phyloP scores from a whole-genome alignment of 352 stramenopile species.

The Globisporangium spiculum region DNA sequence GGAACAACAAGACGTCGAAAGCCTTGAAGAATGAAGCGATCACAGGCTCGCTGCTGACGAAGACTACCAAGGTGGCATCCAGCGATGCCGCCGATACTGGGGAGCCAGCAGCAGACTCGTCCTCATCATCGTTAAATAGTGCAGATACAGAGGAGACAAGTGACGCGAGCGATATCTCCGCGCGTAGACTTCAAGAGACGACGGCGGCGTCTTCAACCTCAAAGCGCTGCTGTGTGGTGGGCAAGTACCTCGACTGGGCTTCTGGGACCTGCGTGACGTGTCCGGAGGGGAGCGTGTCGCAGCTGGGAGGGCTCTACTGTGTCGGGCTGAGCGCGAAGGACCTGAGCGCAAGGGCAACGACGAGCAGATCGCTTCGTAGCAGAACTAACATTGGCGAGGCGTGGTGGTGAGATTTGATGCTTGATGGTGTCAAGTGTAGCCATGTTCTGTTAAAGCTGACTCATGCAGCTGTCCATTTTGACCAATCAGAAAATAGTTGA shows the following conservation, averaged over 20 bases:
- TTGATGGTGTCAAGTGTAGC: neutral
- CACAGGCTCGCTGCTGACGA: neutral
- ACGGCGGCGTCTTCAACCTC: neutral
- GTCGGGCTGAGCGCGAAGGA: neutral
- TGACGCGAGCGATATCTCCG: neutral
- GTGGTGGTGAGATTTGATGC: neutral
- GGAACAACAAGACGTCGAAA: neutral
- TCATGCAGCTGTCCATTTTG: neutral
- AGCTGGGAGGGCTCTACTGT: conserved; percentile 2
- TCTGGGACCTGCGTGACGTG: neutral
- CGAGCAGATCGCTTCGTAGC: neutral
- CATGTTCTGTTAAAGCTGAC: neutral
- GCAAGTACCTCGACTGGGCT: conserved; percentile 2
- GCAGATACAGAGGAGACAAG: neutral
- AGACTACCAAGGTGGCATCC: neutral
- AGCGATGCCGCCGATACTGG: neutral
- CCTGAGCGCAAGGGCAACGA: neutral
- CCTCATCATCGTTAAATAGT: neutral
- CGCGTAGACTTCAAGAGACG: neutral
- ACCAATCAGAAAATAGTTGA: neutral
- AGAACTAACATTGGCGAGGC: neutral
- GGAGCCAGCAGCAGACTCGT: neutral
- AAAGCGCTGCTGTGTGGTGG: conserved; percentile 6
- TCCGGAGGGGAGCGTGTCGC: conserved; percentile 1
- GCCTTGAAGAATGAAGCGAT: neutral